Evolutionary conservation across 2,329 filamentous ascomycete species (phyloP).

Genomic region (Penicillium freii): DNA sequence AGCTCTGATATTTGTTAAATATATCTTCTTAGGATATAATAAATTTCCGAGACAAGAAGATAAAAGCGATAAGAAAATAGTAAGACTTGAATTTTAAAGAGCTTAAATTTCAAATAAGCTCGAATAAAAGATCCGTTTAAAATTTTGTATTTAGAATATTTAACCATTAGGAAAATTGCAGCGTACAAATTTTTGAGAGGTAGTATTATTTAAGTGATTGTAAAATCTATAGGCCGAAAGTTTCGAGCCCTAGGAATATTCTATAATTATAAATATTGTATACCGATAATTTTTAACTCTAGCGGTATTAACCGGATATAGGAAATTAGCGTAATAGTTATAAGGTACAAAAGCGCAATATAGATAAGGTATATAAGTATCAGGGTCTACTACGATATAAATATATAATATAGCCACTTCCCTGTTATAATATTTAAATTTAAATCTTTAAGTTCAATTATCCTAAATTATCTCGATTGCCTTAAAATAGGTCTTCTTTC

Average conservation of each 20-base stretch:
- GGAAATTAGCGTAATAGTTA: not conserved
- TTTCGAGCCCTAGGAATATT: not conserved
- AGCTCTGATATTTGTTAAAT: not conserved
- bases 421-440: too few species aligned
- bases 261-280: not conserved
- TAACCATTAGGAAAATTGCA: not conserved
- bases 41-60: not conserved
- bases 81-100: not conserved
- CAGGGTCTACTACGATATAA: too few species aligned
- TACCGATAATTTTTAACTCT: not conserved
- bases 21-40: not conserved
- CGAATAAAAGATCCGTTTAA: not conserved
- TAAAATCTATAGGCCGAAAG: not conserved
- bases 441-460: not conserved
- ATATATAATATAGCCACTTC: too few species aligned
- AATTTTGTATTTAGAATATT: not conserved
- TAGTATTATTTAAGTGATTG: not conserved
- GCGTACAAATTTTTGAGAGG: not conserved
- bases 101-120: not conserved
- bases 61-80: not conserved
- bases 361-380: not conserved
- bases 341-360: not conserved
- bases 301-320: not conserved
- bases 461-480: not conserved
- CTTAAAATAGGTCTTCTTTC: not conserved